Percentiles rank a stretch among this genome's conserved stretches.
Evolutionary conservation across 2,329 filamentous ascomycete species (phyloP).

Genomic region (Aspergillus tamarii): DNA sequence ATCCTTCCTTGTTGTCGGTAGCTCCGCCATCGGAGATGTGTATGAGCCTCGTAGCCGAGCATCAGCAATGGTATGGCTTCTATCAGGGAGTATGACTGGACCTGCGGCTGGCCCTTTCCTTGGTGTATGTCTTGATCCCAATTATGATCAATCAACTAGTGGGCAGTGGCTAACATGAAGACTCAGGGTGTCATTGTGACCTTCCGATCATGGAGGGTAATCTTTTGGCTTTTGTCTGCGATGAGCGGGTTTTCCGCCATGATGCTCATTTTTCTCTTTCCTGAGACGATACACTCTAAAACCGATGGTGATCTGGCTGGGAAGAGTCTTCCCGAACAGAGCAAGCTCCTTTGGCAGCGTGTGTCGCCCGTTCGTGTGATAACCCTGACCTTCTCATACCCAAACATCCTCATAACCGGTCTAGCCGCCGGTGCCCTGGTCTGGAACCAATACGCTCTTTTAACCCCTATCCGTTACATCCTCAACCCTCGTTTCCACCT

Average conservation of each 20-base stretch:
- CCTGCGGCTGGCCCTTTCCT: constrained; percentile 63
- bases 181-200: constrained; percentile 75
- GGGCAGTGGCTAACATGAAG: neutral
- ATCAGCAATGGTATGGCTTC: constrained; percentile 74
- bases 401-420: constrained; percentile 67
- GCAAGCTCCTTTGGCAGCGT: constrained; percentile 61
- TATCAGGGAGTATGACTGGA: constrained; percentile 71
- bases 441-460: constrained; percentile 74
- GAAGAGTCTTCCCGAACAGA: constrained; percentile 54
- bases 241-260: constrained; percentile 64
- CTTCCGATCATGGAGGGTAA: constrained; percentile 70
- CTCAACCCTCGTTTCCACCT: constrained; percentile 75
- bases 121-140: constrained; percentile 30
- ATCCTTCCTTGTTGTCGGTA: constrained; percentile 72
- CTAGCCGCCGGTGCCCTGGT: constrained; percentile 66
- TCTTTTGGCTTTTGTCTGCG: constrained; percentile 77
- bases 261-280: constrained; percentile 67
- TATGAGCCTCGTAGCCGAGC: constrained; percentile 70
- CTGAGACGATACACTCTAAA: constrained; percentile 72
- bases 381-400: constrained; percentile 66
- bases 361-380: constrained; percentile 67
- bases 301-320: constrained; percentile 65
- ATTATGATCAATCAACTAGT: neutral
- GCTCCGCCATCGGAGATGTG: constrained; percentile 69
- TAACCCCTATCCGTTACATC: constrained; percentile 72